These are phyloP conservation scores for Mucor saturninus DNA, from an alignment of 371 early-diverging fungal species.

Conservation along the genomic window DNA sequence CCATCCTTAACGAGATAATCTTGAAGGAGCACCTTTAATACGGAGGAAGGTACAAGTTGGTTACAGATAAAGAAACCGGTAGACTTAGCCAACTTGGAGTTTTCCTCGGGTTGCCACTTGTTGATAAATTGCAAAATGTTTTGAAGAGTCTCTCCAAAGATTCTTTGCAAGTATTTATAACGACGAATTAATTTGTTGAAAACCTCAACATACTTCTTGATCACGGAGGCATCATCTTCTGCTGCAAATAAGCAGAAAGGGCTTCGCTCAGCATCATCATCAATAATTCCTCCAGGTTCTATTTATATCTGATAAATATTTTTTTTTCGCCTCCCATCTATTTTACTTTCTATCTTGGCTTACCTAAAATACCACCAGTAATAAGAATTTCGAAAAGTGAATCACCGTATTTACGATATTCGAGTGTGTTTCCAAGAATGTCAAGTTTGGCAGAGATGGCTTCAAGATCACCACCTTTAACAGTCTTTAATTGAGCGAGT, in stretches of 20 bases:
- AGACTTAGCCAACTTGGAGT: slow-evolving; percentile 79
- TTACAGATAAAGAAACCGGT: slow-evolving; percentile 76
- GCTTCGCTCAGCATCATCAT: slow-evolving; percentile 79
- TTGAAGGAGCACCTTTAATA: slow-evolving; percentile 79
- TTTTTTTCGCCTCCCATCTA: background rate
- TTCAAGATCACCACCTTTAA: slow-evolving; percentile 73
- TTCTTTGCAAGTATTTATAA: slow-evolving; percentile 90
- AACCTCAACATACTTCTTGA: slow-evolving; percentile 80
- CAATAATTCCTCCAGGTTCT: slow-evolving; percentile 91
- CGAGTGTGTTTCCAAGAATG: slow-evolving; percentile 83
- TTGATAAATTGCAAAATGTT: slow-evolving; percentile 88
- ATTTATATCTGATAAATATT: slow-evolving; percentile 8
- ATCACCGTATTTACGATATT: slow-evolving; percentile 93
- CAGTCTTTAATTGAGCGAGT: slow-evolving; percentile 63
- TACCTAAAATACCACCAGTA: slow-evolving; percentile 88
- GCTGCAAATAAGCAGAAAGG: slow-evolving; percentile 86
- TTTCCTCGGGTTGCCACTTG: slow-evolving; percentile 80
- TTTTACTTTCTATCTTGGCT: background rate
- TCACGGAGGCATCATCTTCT: slow-evolving; percentile 69
- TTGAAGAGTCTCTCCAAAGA: slow-evolving; percentile 83
- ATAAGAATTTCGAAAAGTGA: slow-evolving; percentile 91
- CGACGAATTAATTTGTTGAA: slow-evolving; percentile 88
- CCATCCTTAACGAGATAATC: slow-evolving; percentile 95
- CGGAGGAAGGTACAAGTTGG: slow-evolving; percentile 68
- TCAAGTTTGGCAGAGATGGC: slow-evolving; percentile 78